These are phyloP conservation scores for Linnemannia hyalina DNA, from an alignment of 192 early-diverging fungal species.

Conservation along the genomic window DNA sequence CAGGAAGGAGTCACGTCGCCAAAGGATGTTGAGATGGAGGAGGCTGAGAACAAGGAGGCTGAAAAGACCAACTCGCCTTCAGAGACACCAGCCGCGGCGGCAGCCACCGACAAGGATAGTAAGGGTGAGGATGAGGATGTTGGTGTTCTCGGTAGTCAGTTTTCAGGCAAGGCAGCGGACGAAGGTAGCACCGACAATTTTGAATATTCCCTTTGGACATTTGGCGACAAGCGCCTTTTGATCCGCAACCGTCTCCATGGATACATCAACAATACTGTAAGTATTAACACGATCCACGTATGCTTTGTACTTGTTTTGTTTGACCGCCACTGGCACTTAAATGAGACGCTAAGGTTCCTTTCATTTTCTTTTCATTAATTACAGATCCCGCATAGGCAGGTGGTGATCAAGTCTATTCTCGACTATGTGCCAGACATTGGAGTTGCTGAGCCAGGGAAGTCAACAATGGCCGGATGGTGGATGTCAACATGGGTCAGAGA, in stretches of 20 bases:
- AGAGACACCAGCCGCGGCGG: background rate
- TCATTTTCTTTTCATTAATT: background rate
- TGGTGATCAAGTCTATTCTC: conserved; percentile 38
- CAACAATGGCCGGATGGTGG: conserved; percentile 49
- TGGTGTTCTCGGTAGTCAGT: conserved; percentile 24
- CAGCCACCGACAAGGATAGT: too few relatives aligned
- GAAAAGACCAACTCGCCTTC: background rate
- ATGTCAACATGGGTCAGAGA: conserved; percentile 52
- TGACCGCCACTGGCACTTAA: background rate
- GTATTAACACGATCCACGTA: background rate
- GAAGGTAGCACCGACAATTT: conserved; percentile 17
- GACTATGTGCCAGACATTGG: conserved; percentile 50
- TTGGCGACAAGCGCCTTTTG: conserved; percentile 36
- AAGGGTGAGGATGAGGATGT: conserved; percentile 6
- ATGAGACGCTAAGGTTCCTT: background rate
- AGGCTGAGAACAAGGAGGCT: background rate
- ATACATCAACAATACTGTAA: conserved; percentile 39
- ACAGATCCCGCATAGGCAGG: conserved; percentile 35
- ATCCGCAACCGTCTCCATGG: conserved; percentile 47
- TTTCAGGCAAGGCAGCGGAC: background rate
- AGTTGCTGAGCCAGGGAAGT: conserved; percentile 11
- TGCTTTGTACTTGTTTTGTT: background rate
- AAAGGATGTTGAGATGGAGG: background rate
- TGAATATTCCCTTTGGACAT: conserved; percentile 51
- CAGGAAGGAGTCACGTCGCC: background rate